phyloP scores from a whole-genome alignment of 352 stramenopile species.

The Globisporangium apiculatum region DNA sequence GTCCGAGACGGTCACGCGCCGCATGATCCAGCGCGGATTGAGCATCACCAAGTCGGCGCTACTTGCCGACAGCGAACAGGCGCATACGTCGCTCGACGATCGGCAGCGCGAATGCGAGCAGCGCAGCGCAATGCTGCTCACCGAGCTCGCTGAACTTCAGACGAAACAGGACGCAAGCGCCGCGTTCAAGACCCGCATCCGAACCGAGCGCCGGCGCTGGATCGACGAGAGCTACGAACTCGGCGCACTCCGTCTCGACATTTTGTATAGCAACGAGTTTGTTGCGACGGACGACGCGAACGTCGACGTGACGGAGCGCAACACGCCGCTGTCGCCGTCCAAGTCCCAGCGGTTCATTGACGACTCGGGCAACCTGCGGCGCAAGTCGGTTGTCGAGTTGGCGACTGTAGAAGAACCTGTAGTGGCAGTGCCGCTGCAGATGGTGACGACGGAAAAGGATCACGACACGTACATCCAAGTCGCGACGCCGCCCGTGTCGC shows the following conservation, averaged over 20 bases:
- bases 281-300: slow-evolving; percentile 15
- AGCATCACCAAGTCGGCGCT: slow-evolving; percentile 25
- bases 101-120: slow-evolving; percentile 8
- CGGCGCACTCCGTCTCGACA: slow-evolving; percentile 19
- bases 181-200: slow-evolving; percentile 25
- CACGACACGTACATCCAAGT: slow-evolving; percentile 2
- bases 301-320: slow-evolving; percentile 29
- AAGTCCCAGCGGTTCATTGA: slow-evolving; percentile 39
- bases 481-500: slow-evolving; percentile 8
- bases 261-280: slow-evolving; percentile 23
- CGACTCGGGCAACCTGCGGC: slow-evolving; percentile 35
- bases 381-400: slow-evolving; percentile 4
- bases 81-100: slow-evolving; percentile 13
- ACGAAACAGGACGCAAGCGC: slow-evolving; percentile 16
- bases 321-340: slow-evolving; percentile 30
- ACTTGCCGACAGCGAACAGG: slow-evolving; percentile 19
- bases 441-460: neutral
- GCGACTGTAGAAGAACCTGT: too few relatives aligned
- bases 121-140: neutral
- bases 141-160: slow-evolving; percentile 5
- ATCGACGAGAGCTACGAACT: slow-evolving; percentile 25
- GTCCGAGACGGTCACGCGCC: slow-evolving; percentile 21
- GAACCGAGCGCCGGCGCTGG: slow-evolving; percentile 23
- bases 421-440: neutral
- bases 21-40: slow-evolving; percentile 27